Evolutionary conservation across 805 yeast genomes (phyloP), one percentile per base, ranked within the genome.

Genomic region (Kazachstania viticola): DNA sequence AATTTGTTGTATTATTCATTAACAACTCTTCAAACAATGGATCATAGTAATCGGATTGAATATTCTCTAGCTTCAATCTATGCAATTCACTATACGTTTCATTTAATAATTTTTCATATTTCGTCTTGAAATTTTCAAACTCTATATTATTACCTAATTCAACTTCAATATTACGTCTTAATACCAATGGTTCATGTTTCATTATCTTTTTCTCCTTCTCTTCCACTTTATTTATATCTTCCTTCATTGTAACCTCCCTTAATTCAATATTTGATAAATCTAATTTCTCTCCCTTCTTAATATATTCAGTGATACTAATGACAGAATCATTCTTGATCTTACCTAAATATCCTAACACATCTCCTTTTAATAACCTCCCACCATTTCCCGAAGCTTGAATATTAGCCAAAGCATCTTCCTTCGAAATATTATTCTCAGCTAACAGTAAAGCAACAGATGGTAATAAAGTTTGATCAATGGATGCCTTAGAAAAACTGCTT

Each of bases 341-440:
- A 18, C 97, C 96, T 32, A 87, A 49, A 51, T 72, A 75, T 0
- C 93, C 91, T 42, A 87, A 65, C 1, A 87, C 88, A 55, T 88
- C 98, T 40, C 97, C 97, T 60, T 80, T 82, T 41, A 88, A 65
- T 25, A 88, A 54, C 48, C 94, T 70, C 8, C 97, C 97, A 35
- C 75, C 69, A 18, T 93, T 93, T 14, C 97, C 98, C 1, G 94
- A 67, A 6, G 95, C 93, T 25, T 71, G 62, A 46, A 88, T 82
- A 40, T 77, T 73, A 7, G 62, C 47, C 14, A 80, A 39, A 2
- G 95, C 95, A 17, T 79, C 88, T 26, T 69, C 78, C 34, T 55
- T 58, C 1, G 88, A 69, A 36, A 88, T 75, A 33, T 67, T 54
- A 48, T 83, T 67, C 36, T 64, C 64, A 25, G 67, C 71, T 24